Evolutionary conservation across 2,329 filamentous ascomycete genomes (phyloP), one percentile per base, ranked within the genome.

Genomic region (Sporothrix euskadiensis): DNA sequence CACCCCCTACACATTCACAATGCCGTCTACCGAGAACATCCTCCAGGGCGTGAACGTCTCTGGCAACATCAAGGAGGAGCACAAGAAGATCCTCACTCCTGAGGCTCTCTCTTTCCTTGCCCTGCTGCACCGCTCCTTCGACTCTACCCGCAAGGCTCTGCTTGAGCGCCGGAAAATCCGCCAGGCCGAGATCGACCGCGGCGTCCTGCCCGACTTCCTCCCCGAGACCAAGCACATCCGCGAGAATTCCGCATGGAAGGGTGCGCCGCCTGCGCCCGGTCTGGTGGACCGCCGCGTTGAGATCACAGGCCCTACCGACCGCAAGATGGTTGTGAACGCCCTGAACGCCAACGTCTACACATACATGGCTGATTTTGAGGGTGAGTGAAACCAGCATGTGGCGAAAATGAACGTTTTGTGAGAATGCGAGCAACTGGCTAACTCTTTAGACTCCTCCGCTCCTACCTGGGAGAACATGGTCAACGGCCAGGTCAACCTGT

Each of bases 381-480:
- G 94, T 96, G 83, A 79, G 88, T 82, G 7, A 14, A 8, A 5
- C 39, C 2, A 9, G 22, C 32, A 26, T 19, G 4, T 12, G 14
- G 32, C 5, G 22, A 30, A 57, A 57, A 30, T 41, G 47, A 19
- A 26, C 26, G 26, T 26, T 26, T 26, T 26, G 2, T 26, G 26
- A 26, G 26, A 26, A 1, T 26, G 26, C 1, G 26, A 26, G 26
- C 26, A 26, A 14, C 2, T 14, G 10, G 73, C 76, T 73, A 44
- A 76, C 22, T 5, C 10, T 14, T 44, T 79, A 97, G 94, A 98
- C 83, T 97, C 96, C 7, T 96, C 88, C 80, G 94, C 96, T 32
- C 96, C 96, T 32, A 98, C 96, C 59, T 99, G 96, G 96, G 94
- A 97, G 78, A 98, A 98, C 86, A 98, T 98, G 94, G 91, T 98